Evolutionary conservation across 768 basidiomycete species (phyloP), one percentile per base, ranked within the genome.

Genomic region (Rubroboletus satanas): DNA sequence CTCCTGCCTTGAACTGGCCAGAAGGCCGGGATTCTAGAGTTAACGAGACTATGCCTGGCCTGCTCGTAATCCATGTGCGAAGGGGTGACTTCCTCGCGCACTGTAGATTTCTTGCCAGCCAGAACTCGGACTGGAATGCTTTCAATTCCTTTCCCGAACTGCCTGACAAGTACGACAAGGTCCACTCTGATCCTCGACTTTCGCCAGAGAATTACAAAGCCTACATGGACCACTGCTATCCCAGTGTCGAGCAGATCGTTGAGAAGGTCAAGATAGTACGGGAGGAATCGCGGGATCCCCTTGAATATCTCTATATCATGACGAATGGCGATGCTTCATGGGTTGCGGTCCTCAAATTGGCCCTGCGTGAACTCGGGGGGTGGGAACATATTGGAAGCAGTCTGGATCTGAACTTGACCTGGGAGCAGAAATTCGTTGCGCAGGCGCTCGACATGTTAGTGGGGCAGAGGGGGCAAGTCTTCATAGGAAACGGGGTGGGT

Each of bases 401-500:
- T 48, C 60, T 68, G 18, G 79, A 81, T 50, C 52, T 83, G 47
- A 56, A 48, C 31, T 47, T 81, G 26, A 73, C 67, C 4, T 64
- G 63, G 62, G 76, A 79, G 58, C 75, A 81, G 61, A 64, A 65
- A 49, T 76, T 71, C 43, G 73, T 78, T n/a, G 67, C 67, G 0
- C 76, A 79, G 60, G 76, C 75, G 43, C 58, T 81, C 36, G 81
- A 82, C 56, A 82, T 83, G 78, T 64, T 74, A 11, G 70, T 81
- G 38, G 78, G 75, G 2, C 64, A 73, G 54, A 66, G 69, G 49
- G 78, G 78, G 6, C 77, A 80, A 51, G 70, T 75, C 26, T 77
- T 82, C 61, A 66, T 81, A 36, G 81, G 79, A 7, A 82, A 82
- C 45, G 81, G 80, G 63, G 78, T 78, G 53, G 62, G 78, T 65